These are phyloP conservation scores for Oemleria cerasiformis DNA, from an alignment of 306 rosid species.

Conservation along the genomic window DNA sequence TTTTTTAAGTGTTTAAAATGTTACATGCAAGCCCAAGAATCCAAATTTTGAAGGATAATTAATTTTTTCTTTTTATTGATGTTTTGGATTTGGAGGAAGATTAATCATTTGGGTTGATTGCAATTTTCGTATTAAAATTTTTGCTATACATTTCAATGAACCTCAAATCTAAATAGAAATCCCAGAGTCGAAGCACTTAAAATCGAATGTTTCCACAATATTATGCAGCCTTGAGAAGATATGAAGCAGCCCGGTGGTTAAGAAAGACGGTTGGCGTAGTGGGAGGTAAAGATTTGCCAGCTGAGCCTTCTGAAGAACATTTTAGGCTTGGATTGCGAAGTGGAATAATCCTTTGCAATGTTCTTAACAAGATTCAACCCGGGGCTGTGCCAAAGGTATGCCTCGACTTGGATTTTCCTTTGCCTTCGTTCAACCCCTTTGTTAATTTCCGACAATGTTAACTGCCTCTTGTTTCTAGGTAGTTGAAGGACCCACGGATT, in stretches of 20 bases:
- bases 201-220: neutral
- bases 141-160: neutral
- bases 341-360: slow-evolving; percentile 86
- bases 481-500: slow-evolving; percentile 53
- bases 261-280: slow-evolving; percentile 71
- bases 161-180: neutral
- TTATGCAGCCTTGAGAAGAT: slow-evolving; percentile 72
- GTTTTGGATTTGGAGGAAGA: neutral
- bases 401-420: slow-evolving; percentile 1
- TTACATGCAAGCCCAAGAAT: neutral
- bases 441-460: slow-evolving; percentile 6
- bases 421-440: slow-evolving; percentile 6
- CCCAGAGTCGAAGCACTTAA: neutral
- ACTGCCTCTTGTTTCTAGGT: slow-evolving; percentile 33
- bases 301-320: slow-evolving; percentile 89
- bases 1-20: neutral
- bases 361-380: slow-evolving; percentile 75
- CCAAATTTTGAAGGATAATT: neutral
- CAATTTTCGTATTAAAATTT: neutral
- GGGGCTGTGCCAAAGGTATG: slow-evolving; percentile 73
- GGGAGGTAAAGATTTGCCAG: slow-evolving; percentile 80
- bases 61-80: neutral
- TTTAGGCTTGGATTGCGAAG: slow-evolving; percentile 82
- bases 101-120: neutral
- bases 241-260: slow-evolving; percentile 92